Evolutionary conservation across 2,329 filamentous ascomycete species (phyloP), one percentile per base, ranked within the genome.

Genomic region (Geoglossum cookeanum): DNA sequence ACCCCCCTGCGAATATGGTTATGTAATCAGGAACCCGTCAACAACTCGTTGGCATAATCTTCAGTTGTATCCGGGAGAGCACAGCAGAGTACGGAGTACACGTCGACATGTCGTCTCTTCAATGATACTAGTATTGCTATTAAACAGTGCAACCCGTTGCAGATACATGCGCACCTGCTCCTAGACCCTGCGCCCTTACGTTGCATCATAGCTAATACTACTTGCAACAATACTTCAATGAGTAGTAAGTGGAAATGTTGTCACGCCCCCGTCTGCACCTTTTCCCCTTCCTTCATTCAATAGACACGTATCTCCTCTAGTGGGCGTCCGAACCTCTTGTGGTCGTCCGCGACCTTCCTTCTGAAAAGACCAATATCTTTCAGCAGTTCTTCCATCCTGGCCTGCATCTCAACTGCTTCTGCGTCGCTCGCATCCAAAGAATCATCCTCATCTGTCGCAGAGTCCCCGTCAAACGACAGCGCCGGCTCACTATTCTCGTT

Each of bases 331-430:
- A 81, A 92, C 44, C 86, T 74, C 58, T 73, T 73, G 68, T 85
- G 79, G 68, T 97, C 92, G 64, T 92, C 88, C 5, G 80, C 82
- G 61, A 97, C 81, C 72, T 95, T 97, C 64, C 81, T 81, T 68
- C 84, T 84, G 72, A 94, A 94, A 66, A 91, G 68, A 33, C 78
- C 79, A 57, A 94, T 67, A 63, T 97, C 90, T 63, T 82, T 81
- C 61, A 98, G 74, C 65, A 97, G 78, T 39, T 84, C 83, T 63
- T 90, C 81, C 75, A 94, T 91, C 65, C 87, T 81, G n/a, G 83
- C 81, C 66, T 96, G 87, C 72, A 90, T 78, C 60, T 90, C 76
- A 44, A 71, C 66, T 0, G 75, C 76, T 51, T 79, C 73, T 17
- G 64, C 62, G 11, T 74, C 68, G 52, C 63, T 33, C 66, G 65